Conservation (phyloP, 2,329 filamentous ascomycete species). For the Domatiomyces catenatus region DNA sequence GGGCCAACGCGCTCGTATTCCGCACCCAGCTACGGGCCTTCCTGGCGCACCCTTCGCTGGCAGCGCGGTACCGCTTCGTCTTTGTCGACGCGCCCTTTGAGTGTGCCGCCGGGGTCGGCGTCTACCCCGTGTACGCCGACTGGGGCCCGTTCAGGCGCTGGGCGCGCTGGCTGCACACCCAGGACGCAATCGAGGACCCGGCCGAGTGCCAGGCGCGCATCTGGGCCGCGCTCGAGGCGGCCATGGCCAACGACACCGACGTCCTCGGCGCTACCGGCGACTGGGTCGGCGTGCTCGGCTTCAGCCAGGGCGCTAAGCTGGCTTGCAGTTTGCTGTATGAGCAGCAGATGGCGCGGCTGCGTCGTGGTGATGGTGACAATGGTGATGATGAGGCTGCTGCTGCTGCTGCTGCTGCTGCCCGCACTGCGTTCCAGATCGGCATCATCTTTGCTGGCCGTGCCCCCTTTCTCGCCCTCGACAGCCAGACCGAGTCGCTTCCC, state of each 20-base stretch:
- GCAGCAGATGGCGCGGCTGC: constrained; percentile 37
- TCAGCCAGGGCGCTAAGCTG: constrained; percentile 52
- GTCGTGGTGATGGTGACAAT: constrained; percentile 13
- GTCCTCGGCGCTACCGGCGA: constrained; percentile 31
- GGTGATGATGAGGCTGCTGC: constrained; percentile 11
- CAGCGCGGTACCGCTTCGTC: constrained; percentile 49
- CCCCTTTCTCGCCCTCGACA: constrained; percentile 33
- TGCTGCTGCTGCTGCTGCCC: constrained; percentile 11
- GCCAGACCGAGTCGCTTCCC: constrained; percentile 12
- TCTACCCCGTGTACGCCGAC: constrained; percentile 42
- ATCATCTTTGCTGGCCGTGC: constrained; percentile 47
- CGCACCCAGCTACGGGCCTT: constrained; percentile 48
- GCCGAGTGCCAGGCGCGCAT: constrained; percentile 25
- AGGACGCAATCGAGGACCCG: constrained; percentile 37
- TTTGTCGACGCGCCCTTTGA: constrained; percentile 57
- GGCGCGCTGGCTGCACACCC: constrained; percentile 48
- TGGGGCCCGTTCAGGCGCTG: constrained; percentile 50
- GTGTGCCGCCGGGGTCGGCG: constrained; percentile 27
- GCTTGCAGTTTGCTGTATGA: constrained; percentile 43
- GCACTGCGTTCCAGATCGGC: constrained; percentile 40
- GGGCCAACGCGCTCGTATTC: constrained; percentile 57
- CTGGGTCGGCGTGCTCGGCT: constrained; percentile 48
- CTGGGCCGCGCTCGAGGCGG: constrained; percentile 33
- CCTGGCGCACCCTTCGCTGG: constrained; percentile 29
- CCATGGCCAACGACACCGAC: constrained; percentile 41